Evolutionary conservation across 192 early-diverging fungal species (phyloP), one percentile per base, ranked within the genome.

Genomic region (Ambispora gerdemannii): DNA sequence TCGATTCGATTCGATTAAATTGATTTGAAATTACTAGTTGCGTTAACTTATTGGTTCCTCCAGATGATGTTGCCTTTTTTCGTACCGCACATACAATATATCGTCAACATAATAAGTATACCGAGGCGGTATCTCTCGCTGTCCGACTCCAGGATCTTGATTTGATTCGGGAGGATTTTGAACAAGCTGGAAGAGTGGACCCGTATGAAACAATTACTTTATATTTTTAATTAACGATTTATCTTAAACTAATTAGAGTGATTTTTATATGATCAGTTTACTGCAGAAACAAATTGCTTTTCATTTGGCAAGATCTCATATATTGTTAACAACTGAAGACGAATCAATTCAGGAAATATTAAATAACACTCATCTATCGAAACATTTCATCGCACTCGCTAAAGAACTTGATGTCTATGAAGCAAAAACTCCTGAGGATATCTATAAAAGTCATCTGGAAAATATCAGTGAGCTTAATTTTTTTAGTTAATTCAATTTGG

Each of bases 361-460:
- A 67, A 91, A 91, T 82, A 97, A 98, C 77, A 83, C 92, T 3
- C 80, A 87, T 28, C 76, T 98, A 59, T 92, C 93, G 24, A 92
- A 91, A 74, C 84, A 93, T 78, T 99, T 95, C 64, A 83, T 92
- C 51, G 85, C 89, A 30, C 84, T 99, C 24, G 97, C 92, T 0
- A 87, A 91, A 62, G 94, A 97, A 65, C 86, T 99, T 71, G 93
- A 96, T 79, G 88, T 99, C 50, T 81, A 95, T 75, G 97, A 98
- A 60, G 87, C 97, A 50, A 98, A 97, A 80, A 84, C 89, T 17
- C 96, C 97, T 2, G 95, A 97, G 73, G 97, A 99, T 74, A 96
- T 99, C 72, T 99, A 99, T 86, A 99, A 99, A 81, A 86, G 85
- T 56, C 94, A 97, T 75, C 76, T 98, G 71, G 95, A 99, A 78